These are phyloP conservation scores for Colletotrichum sp. DNA, from an alignment of 2,329 filamentous ascomycete genomes.

Conservation along the genomic window DNA sequence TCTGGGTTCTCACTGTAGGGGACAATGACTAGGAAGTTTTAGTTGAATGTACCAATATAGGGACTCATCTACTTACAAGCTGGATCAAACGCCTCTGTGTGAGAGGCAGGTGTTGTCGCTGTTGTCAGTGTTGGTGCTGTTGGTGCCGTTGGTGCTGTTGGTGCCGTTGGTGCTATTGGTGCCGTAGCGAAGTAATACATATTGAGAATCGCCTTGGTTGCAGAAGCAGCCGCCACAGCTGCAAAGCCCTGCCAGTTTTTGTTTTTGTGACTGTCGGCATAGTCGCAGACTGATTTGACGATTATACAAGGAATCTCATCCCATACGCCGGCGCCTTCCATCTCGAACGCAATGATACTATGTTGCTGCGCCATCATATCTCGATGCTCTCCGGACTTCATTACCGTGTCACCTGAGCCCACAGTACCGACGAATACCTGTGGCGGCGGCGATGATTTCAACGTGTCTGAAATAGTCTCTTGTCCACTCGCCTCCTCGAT, in stretches of 20 bases:
- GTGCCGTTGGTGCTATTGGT: too few relatives aligned
- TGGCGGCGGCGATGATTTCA: neutral
- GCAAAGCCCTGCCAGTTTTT: neutral
- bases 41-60: neutral
- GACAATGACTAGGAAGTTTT: neutral
- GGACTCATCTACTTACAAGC: neutral
- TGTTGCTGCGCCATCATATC: neutral
- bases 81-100: neutral
- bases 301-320: neutral
- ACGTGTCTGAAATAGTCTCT: neutral
- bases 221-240: conserved; percentile 33
- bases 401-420: conserved; percentile 33
- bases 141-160: too few relatives aligned
- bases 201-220: conserved; percentile 28
- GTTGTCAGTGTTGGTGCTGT: too few relatives aligned
- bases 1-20: neutral
- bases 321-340: neutral
- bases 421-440: neutral
- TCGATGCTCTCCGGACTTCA: conserved; percentile 26
- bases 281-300: conserved; percentile 22
- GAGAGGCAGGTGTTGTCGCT: too few relatives aligned
- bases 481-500: too few relatives aligned
- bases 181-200: neutral
- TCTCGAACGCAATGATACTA: neutral
- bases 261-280: conserved; percentile 17